phyloP scores from a whole-genome alignment of 345 rosid genomes.

The Euphorbia peplus region DNA sequence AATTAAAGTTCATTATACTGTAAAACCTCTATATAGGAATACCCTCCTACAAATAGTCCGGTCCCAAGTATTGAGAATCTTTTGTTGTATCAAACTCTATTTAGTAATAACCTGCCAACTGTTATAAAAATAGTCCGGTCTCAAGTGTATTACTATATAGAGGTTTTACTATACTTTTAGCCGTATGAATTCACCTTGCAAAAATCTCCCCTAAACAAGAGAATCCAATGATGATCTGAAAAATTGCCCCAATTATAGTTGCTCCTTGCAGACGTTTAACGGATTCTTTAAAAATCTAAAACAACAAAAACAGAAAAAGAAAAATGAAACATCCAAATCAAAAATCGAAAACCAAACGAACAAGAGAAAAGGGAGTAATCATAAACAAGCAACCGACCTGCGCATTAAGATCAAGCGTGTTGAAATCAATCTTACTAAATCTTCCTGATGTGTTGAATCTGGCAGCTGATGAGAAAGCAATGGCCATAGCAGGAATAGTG shows the following conservation, averaged over 20 bases:
- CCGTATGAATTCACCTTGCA: background rate
- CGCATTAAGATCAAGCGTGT: background rate
- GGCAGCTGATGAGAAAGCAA: background rate
- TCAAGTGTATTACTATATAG: no score
- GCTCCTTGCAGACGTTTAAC: background rate
- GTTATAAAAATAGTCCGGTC: no score
- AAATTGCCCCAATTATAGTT: background rate
- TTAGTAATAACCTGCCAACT: no score
- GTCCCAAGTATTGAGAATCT: no score
- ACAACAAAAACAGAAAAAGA: background rate
- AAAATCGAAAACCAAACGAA: background rate
- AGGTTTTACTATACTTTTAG: background rate
- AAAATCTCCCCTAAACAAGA: background rate
- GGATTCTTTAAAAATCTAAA: background rate
- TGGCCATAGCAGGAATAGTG: background rate
- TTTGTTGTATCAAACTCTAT: no score
- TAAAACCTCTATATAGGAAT: no score
- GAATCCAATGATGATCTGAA: background rate
- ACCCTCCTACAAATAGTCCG: no score
- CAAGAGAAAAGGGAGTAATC: background rate
- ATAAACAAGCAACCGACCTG: background rate
- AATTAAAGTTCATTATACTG: no score
- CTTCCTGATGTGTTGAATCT: background rate
- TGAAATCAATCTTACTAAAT: background rate
- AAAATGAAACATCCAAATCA: background rate